phyloP scores from a whole-genome alignment of 1,284 basidiomycete species.

The Pseudozyma tsukubaensis region DNA sequence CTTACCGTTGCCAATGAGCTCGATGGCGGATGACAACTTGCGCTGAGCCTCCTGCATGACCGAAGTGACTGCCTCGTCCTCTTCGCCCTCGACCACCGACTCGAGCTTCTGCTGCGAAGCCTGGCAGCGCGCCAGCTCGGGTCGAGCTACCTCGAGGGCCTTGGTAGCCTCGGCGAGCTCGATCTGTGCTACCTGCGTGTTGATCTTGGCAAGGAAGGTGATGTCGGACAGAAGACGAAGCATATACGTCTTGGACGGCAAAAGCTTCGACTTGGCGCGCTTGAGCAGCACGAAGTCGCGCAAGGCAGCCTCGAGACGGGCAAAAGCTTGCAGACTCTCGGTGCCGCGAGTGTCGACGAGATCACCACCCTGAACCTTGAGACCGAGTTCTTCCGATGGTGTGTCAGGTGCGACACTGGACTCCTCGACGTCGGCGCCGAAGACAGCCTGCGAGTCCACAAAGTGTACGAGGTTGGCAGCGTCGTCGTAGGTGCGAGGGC shows the following conservation, averaged over 20 bases:
- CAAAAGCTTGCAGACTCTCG: constrained; percentile 73
- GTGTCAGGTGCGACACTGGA: constrained; percentile 43
- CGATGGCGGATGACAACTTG: constrained; percentile 78
- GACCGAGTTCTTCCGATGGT: constrained; percentile 41
- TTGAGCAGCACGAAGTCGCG: constrained; percentile 96
- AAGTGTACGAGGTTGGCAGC: constrained; percentile 96
- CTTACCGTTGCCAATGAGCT: constrained; percentile 81
- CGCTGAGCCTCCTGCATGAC: constrained; percentile 73
- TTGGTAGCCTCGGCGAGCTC: constrained; percentile 82
- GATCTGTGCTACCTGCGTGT: constrained; percentile 83
- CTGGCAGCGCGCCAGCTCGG: constrained; percentile 75
- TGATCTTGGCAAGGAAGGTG: constrained; percentile 85
- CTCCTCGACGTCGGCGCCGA: constrained; percentile 43
- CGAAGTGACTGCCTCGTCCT: constrained; percentile 77
- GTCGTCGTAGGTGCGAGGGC: constrained; percentile 90
- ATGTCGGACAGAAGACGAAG: constrained; percentile 88
- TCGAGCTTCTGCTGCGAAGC: constrained; percentile 80
- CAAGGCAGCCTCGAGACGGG: constrained; percentile 88
- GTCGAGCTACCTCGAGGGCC: constrained; percentile 79
- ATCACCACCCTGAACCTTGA: constrained; percentile 37
- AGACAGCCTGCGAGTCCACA: constrained; percentile 80
- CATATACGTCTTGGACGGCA: constrained; percentile 93
- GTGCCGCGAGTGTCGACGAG: constrained; percentile 18
- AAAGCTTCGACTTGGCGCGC: constrained; percentile 92
- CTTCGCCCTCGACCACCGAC: constrained; percentile 80